phyloP scores from a whole-genome alignment of 108 stramenopile species.

The Nitzschia palea region DNA sequence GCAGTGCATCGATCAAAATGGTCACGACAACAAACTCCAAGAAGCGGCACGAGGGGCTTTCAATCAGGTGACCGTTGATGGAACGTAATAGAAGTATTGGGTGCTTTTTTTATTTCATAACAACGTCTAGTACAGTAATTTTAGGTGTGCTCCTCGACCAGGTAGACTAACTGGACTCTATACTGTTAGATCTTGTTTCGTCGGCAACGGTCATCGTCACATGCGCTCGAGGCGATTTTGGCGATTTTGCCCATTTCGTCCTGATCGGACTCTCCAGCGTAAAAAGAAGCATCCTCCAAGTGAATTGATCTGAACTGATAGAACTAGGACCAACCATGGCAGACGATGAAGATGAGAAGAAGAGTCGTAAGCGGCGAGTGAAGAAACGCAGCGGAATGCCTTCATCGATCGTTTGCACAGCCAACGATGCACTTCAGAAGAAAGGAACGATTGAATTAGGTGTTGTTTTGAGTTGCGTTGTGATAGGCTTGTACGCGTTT shows the following conservation, averaged over 20 bases:
- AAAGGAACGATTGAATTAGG: conserved; percentile 38
- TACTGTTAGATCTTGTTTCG: no score
- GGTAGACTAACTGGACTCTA: no score
- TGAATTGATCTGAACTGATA: no score
- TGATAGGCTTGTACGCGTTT: conserved; percentile 40
- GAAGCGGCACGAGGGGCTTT: conserved; percentile 38
- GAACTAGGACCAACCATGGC: conserved; percentile 1
- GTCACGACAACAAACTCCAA: conserved; percentile 21
- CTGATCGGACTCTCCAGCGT: no score
- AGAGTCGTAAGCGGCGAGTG: neutral
- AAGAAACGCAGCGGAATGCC: neutral
- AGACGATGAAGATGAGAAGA: neutral
- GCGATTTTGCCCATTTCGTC: no score
- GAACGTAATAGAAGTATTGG: conserved; percentile 1
- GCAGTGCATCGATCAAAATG: conserved; percentile 33
- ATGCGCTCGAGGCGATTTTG: no score
- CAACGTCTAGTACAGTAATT: no score
- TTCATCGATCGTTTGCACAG: conserved; percentile 32
- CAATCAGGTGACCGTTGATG: conserved; percentile 27
- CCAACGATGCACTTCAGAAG: neutral
- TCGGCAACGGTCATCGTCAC: no score
- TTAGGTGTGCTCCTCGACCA: no score
- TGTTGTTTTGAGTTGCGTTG: conserved; percentile 23
- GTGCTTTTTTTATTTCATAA: no score
- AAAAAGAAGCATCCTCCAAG: no score